Evolutionary conservation across 2,329 filamentous ascomycete genomes (phyloP).

Genomic region (Fusarium pseudonygamai): DNA sequence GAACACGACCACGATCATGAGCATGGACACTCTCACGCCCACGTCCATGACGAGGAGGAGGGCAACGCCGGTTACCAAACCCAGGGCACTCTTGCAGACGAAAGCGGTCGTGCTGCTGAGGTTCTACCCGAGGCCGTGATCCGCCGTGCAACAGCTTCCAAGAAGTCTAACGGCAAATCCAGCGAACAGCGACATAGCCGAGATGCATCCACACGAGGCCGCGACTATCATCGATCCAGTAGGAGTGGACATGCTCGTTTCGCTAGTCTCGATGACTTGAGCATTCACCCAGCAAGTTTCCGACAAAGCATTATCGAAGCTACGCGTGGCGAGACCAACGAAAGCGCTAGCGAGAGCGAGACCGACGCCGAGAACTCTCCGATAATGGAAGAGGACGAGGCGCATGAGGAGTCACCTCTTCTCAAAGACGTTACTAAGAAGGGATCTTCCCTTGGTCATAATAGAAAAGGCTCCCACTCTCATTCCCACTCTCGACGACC

Average conservation of each 20-base stretch:
- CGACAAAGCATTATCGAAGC: constrained; percentile 91
- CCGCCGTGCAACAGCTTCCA: constrained; percentile 54
- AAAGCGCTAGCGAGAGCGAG: constrained; percentile 64
- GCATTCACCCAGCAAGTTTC: constrained; percentile 89
- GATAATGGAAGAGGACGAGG: constrained; percentile 53
- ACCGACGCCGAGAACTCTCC: constrained; percentile 58
- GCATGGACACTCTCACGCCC: constrained; percentile 48
- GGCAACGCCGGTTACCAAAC: constrained; percentile 56
- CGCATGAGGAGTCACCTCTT: constrained; percentile 59
- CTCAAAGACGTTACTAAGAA: constrained; percentile 52
- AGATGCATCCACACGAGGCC: constrained; percentile 49
- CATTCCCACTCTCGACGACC: constrained; percentile 41
- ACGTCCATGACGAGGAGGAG: constrained; percentile 59
- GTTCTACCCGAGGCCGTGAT: constrained; percentile 70
- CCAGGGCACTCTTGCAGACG: constrained; percentile 59
- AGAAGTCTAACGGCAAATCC: constrained; percentile 49
- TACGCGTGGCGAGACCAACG: constrained; percentile 64
- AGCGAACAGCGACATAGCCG: constrained; percentile 42
- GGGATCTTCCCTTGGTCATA: constrained; percentile 42
- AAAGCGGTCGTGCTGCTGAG: constrained; percentile 67
- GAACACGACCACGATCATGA: constrained; percentile 59
- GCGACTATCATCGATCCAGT: constrained; percentile 56
- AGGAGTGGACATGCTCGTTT: constrained; percentile 67
- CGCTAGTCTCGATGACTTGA: constrained; percentile 75
- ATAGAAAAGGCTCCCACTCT: constrained; percentile 29